Percentiles rank a stretch among this genome's conserved stretches.
Evolutionary conservation across 768 basidiomycete genomes (phyloP).

Genomic region (Rickenella mellea): DNA sequence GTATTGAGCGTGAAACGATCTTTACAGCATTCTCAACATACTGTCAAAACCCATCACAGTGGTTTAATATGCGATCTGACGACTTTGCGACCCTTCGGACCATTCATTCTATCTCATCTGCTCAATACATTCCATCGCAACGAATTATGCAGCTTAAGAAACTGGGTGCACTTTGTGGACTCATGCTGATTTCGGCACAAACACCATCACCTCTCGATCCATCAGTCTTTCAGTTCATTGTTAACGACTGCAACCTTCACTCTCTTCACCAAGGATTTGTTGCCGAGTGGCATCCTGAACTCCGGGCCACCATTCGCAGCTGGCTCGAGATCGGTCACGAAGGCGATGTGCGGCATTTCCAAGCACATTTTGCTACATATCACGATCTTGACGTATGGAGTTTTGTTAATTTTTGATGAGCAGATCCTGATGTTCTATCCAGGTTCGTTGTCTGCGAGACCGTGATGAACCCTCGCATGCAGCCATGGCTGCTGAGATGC

Average conservation of each 20-base stretch:
- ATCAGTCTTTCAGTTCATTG: slow-evolving; percentile 5
- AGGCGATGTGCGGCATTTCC: not conserved
- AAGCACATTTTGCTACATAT: not conserved
- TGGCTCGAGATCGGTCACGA: not conserved
- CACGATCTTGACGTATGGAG: not conserved
- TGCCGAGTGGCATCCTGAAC: slow-evolving; percentile 7
- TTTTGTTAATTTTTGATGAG: not conserved
- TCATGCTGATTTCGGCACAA: slow-evolving; percentile 3
- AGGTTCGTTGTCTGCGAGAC: not conserved
- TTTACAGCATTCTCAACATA: too few relatives aligned
- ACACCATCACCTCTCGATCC: slow-evolving; percentile 6
- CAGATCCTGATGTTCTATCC: not conserved
- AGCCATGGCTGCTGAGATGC: not conserved
- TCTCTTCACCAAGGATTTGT: slow-evolving; percentile 2
- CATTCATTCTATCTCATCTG: not conserved
- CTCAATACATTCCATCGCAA: slow-evolving; percentile 1
- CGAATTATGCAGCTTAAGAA: not conserved
- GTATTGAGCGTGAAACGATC: too few relatives aligned
- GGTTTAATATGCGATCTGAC: too few relatives aligned
- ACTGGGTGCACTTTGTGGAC: slow-evolving; percentile 1
- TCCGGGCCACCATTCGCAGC: not conserved
- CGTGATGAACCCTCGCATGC: not conserved
- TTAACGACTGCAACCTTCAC: slow-evolving; percentile 2
- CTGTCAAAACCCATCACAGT: too few relatives aligned
- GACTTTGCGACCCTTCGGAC: not conserved